Base-by-base conservation (phyloP, 2,329 filamentous ascomycete species). In the Teratosphaeria viscida region DNA sequence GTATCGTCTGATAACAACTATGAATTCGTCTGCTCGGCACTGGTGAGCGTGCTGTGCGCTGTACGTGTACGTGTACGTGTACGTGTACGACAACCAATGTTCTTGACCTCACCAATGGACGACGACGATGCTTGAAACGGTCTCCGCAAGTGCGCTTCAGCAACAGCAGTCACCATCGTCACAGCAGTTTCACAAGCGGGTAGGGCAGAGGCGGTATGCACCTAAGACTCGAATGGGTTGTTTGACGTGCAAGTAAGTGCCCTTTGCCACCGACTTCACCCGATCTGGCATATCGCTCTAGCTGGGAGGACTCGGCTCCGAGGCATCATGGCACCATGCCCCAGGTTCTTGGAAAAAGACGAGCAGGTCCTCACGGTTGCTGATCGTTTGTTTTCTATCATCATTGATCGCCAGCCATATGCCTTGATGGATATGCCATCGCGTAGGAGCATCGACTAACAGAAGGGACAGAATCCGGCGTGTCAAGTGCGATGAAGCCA, bases 401-500 rank as follows among this genome's bases (percentile, higher is more conserved):
- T 4, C 29, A 6, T 29, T 29, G 29, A 29, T 10, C 8, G 8
- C 16, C 37, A 4, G 37, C 37, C 37, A 16, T 5, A 4, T 39
- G 37, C 37, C 5, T 39, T 39, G 37, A 39, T 3, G 16, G 16
- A 39, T 29, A 4, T 29, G 29, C 8, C 16, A 39, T 12, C 37
- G 37, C 16, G 14, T 39, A 39, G 35, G 14, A 39, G 11, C 11
- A 49, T 49, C 6, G 14, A 23, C 16, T 49, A n/a, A 49, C 43
- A 23, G 19, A 49, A 10, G 6, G n/a, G 6, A 10, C 16, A 49
- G 43, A 47, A 62, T 62, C n/a, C 57, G 60, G 10, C 52, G 59
- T 1, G 26, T 63, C 16, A 62, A 61, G 43, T 64, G 62, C 55
- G 62, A 64, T 62, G 81, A 84, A 70, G 72, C 70, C 23, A 82